A percentile compares a stretch with the other conserved stretches of the same genome.
These are phyloP conservation scores for Selaginella moellendorffii DNA, from an alignment of 75 land plant species.

Conservation along the genomic window DNA sequence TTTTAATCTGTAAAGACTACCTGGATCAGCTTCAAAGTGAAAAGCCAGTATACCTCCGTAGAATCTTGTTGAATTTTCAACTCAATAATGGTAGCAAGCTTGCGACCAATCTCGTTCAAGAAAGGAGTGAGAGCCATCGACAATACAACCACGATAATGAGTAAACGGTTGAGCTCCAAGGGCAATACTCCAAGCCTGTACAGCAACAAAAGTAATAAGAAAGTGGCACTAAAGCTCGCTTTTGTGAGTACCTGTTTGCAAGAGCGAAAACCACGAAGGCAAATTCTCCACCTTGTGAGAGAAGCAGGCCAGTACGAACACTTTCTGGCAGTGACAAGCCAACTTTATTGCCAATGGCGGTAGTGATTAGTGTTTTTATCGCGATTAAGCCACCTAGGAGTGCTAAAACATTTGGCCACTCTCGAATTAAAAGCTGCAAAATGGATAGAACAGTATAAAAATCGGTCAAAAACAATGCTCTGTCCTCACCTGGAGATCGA, in stretches of 20 bases:
- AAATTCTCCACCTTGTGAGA: conserved; percentile 96
- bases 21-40: no score
- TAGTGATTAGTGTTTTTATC: conserved; percentile 84
- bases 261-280: conserved; percentile 93
- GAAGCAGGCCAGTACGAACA: conserved; percentile 80
- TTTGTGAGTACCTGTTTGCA: conserved; percentile 56
- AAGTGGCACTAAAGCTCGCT: neutral
- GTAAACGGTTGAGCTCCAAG: conserved; percentile 79
- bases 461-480: no score
- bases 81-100: conserved; percentile 57
- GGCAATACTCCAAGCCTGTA: conserved; percentile 91
- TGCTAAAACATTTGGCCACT: conserved; percentile 97
- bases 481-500: conserved; percentile 80
- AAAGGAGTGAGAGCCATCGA: conserved; percentile 94
- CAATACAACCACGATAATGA: conserved; percentile 90
- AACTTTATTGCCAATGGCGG: conserved; percentile 89
- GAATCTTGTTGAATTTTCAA: conserved; percentile 32
- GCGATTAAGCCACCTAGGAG: conserved; percentile 73
- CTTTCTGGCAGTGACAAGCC: conserved; percentile 80
- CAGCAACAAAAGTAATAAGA: neutral
- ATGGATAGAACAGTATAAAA: no score
- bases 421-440: conserved; percentile 80
- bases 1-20: no score
- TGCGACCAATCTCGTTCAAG: conserved; percentile 83
- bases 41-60: no score